Conservation (phyloP, 345 rosid genomes). For the Kernera saxatilis region DNA sequence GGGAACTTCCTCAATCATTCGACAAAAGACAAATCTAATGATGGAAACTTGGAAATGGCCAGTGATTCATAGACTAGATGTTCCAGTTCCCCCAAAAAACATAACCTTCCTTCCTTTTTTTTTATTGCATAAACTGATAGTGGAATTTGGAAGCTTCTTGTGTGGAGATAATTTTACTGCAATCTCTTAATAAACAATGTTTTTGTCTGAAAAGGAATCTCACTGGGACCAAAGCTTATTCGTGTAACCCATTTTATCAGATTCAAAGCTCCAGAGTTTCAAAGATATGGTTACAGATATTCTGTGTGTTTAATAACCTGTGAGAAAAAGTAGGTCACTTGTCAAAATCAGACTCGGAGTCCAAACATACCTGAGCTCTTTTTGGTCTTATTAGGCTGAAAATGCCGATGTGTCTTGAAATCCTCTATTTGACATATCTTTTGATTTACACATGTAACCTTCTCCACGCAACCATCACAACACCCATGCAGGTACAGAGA, state of each 20-base stretch:
- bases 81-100: neutral
- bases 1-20: constrained; percentile 55
- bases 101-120: neutral
- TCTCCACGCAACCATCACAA: constrained; percentile 6
- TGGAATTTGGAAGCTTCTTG: neutral
- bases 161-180: neutral
- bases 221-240: neutral
- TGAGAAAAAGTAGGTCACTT: no score
- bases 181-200: neutral
- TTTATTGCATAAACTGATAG: neutral
- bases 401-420: neutral
- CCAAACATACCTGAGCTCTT: neutral
- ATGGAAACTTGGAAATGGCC: constrained; percentile 17
- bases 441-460: constrained; percentile 14
- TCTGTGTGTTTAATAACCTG: neutral
- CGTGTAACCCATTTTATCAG: neutral
- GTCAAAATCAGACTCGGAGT: neutral
- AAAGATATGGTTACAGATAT: neutral
- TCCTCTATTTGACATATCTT: neutral
- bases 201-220: constrained; percentile 2
- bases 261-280: neutral
- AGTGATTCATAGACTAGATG: constrained; percentile 20
- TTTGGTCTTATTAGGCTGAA: constrained; percentile 24
- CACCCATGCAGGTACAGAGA: constrained; percentile 1
- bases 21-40: constrained; percentile 15